phyloP scores from a whole-genome alignment of 352 stramenopile species.

The Phytophthora idaei region DNA sequence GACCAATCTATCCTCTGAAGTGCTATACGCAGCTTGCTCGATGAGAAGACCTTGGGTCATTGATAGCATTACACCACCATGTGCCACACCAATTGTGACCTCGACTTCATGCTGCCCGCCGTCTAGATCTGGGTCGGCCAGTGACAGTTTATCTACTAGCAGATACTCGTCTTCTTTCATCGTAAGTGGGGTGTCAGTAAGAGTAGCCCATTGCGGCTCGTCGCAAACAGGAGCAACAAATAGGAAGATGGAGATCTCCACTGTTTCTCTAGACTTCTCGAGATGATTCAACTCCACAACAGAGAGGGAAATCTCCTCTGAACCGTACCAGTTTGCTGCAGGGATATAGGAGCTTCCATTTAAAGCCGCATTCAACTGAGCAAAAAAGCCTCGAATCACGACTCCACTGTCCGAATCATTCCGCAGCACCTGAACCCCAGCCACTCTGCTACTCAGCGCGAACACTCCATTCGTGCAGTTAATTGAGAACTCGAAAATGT shows the following conservation, averaged over 20 bases:
- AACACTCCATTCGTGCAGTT: conserved; percentile 35
- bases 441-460: conserved; percentile 11
- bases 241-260: conserved; percentile 34
- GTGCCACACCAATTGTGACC: conserved; percentile 38
- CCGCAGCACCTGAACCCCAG: conserved; percentile 38
- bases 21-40: conserved; percentile 20
- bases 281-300: conserved; percentile 27
- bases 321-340: conserved; percentile 58
- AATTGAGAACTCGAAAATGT: conserved; percentile 44
- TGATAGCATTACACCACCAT: conserved; percentile 64
- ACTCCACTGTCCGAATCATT: conserved; percentile 31
- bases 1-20: conserved; percentile 13
- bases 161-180: conserved; percentile 55
- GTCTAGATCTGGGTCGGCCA: conserved; percentile 41
- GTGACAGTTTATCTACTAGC: conserved; percentile 37
- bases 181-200: conserved; percentile 18
- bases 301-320: conserved; percentile 49
- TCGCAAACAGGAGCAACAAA: conserved; percentile 66
- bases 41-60: conserved; percentile 48
- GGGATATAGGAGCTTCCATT: conserved; percentile 58
- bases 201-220: conserved; percentile 40
- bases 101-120: conserved; percentile 41
- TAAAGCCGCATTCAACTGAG: conserved; percentile 59
- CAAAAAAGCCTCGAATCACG: conserved; percentile 51
- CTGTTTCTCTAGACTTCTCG: conserved; percentile 9